phyloP scores from a whole-genome alignment of 768 basidiomycete genomes.

The Phylloporus arenicola region DNA sequence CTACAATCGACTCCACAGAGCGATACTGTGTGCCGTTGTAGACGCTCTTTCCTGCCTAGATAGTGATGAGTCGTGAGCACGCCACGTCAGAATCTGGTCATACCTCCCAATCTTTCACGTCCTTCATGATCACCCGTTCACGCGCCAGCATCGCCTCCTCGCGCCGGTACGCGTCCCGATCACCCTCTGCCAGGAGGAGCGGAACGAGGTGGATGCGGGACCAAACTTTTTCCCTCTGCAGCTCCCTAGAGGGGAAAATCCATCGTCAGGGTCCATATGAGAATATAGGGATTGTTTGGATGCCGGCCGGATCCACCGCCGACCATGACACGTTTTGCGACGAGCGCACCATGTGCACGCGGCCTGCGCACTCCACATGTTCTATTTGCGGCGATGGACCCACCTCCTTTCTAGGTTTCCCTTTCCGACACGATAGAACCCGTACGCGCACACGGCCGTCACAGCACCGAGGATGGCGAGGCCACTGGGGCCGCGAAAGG shows the following conservation, averaged over 20 bases:
- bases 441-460: conserved; percentile 78
- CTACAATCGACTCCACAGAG: conserved; percentile 50
- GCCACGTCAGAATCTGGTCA: conserved; percentile 31
- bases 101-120: conserved; percentile 92
- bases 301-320: conserved; percentile 44
- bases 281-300: conserved; percentile 46
- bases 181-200: conserved; percentile 85
- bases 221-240: conserved; percentile 91
- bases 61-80: neutral
- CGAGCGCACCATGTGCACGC: conserved; percentile 54
- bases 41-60: conserved; percentile 77
- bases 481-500: conserved; percentile 82
- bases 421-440: conserved; percentile 86
- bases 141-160: conserved; percentile 69
- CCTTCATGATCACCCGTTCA: conserved; percentile 92
- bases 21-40: conserved; percentile 78
- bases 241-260: conserved; percentile 61
- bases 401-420: conserved; percentile 93
- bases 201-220: conserved; percentile 93
- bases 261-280: conserved; percentile 37
- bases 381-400: conserved; percentile 33
- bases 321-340: conserved; percentile 59
- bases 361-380: conserved; percentile 48
- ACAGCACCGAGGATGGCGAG: conserved; percentile 83
- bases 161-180: conserved; percentile 83